These are phyloP conservation scores for Phylloboletellus chloephorus DNA, from an alignment of 1,284 basidiomycete species.

Conservation along the genomic window DNA sequence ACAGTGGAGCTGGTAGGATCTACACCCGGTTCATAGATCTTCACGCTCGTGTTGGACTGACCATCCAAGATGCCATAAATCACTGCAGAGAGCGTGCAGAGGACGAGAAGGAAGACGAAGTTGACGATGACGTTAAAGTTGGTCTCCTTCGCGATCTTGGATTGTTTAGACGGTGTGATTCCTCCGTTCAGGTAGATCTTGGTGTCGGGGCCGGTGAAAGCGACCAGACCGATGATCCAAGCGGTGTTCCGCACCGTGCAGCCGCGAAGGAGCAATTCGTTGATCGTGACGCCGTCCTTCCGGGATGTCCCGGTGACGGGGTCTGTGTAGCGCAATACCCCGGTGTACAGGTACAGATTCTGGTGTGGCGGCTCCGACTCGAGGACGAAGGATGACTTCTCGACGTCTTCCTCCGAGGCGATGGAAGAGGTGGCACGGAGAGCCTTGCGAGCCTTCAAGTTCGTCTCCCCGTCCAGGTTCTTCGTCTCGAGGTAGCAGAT, in stretches of 20 bases:
- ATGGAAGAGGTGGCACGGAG: conserved; percentile 75
- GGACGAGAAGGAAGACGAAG: conserved; percentile 73
- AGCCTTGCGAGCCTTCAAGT: conserved; percentile 83
- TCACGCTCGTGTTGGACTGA: conserved; percentile 59
- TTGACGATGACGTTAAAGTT: conserved; percentile 98
- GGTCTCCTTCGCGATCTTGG: conserved; percentile 98
- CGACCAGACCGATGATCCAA: conserved; percentile 93
- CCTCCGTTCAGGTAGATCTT: conserved; percentile 99
- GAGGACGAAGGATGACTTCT: conserved; percentile 80
- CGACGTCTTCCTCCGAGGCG: conserved; percentile 86
- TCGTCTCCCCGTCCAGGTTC: conserved; percentile 96
- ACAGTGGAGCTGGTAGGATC: conserved; percentile 58
- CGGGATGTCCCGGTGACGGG: conserved; percentile 45
- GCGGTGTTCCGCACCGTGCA: conserved; percentile 90
- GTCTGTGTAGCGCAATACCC: conserved; percentile 73
- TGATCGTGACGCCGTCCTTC: conserved; percentile 76
- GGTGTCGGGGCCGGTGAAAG: conserved; percentile 92
- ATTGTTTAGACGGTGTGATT: conserved; percentile 86
- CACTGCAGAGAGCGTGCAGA: conserved; percentile 74
- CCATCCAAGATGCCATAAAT: conserved; percentile 72
- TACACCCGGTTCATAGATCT: conserved; percentile 66
- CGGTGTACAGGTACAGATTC: conserved; percentile 90
- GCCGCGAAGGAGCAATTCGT: conserved; percentile 89
- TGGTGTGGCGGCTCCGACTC: conserved; percentile 93
- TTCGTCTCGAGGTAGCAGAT: conserved; percentile 92